Conservation (phyloP, 1,284 basidiomycete genomes). For the Chalciporus sp. region DNA sequence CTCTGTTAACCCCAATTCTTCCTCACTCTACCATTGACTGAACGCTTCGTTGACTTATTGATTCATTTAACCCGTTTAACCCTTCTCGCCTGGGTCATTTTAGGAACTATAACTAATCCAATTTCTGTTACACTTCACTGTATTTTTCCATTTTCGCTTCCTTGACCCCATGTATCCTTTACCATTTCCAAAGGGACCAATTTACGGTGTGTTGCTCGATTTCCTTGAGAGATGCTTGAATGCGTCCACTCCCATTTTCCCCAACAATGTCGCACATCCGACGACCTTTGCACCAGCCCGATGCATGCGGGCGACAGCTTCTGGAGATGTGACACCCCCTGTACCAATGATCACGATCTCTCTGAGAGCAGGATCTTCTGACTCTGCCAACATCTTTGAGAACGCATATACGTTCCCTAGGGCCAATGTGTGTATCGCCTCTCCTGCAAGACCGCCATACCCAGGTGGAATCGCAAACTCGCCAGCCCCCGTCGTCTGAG, state of each 20-base stretch:
- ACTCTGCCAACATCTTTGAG: conserved; percentile 48
- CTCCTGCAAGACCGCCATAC: conserved; percentile 75
- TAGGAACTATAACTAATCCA: conserved; percentile 20
- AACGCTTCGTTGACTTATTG: conserved; percentile 30
- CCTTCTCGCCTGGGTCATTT: conserved; percentile 6
- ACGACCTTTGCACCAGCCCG: conserved; percentile 71
- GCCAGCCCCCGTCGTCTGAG: conserved; percentile 6
- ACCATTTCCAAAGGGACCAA: conserved; percentile 9
- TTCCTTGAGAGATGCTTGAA: conserved; percentile 53
- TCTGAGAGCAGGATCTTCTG: conserved; percentile 43
- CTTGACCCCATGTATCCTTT: conserved; percentile 18
- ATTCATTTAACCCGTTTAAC: conserved; percentile 26
- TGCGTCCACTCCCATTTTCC: conserved; percentile 62
- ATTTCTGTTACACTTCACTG: conserved; percentile 14
- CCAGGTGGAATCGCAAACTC: conserved; percentile 60
- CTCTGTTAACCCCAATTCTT: conserved; percentile 8
- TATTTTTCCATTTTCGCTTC: conserved; percentile 18
- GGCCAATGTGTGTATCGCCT: conserved; percentile 70
- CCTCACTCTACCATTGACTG: conserved; percentile 21
- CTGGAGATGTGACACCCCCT: conserved; percentile 71
- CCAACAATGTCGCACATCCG: conserved; percentile 74
- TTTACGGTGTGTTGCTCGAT: conserved; percentile 8
- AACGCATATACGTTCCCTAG: conserved; percentile 75
- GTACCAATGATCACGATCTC: conserved; percentile 69
- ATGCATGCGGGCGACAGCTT: conserved; percentile 63